Evolutionary conservation across 371 early-diverging fungal species (phyloP).

Genomic region (Lichtheimia ramosa): DNA sequence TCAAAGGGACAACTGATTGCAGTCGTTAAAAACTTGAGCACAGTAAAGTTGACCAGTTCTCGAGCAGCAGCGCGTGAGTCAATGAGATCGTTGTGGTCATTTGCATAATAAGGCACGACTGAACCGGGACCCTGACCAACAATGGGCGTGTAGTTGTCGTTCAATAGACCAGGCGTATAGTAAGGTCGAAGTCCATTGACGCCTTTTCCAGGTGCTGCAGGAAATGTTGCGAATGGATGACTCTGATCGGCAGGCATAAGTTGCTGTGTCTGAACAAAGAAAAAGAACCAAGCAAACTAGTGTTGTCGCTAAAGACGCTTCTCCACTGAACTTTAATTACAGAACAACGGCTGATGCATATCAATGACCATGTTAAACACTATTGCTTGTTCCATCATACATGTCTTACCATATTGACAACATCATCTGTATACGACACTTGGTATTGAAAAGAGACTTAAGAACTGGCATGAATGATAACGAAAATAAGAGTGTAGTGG

Average conservation of each 20-base stretch:
- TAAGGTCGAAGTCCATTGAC: conserved; percentile 44
- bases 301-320: no score
- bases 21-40: conserved; percentile 65
- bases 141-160: conserved; percentile 34
- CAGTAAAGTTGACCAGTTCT: conserved; percentile 65
- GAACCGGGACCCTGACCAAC: conserved; percentile 18
- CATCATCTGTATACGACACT: no score
- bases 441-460: no score
- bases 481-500: no score
- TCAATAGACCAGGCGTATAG: conserved; percentile 42
- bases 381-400: no score
- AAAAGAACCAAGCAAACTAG: no score
- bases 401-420: no score
- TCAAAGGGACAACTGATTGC: conserved; percentile 76
- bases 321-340: no score
- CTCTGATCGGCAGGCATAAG: conserved; percentile 27
- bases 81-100: conserved; percentile 45
- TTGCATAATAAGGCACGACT: conserved; percentile 22
- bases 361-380: no score
- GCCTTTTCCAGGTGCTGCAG: conserved; percentile 36
- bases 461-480: no score
- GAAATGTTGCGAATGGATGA: conserved; percentile 44
- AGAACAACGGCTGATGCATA: no score
- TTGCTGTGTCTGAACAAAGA: no score
- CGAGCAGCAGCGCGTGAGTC: conserved; percentile 53